Evolutionary conservation across 2,329 filamentous ascomycete genomes (phyloP).

Genomic region (Aspergillus floridensis): DNA sequence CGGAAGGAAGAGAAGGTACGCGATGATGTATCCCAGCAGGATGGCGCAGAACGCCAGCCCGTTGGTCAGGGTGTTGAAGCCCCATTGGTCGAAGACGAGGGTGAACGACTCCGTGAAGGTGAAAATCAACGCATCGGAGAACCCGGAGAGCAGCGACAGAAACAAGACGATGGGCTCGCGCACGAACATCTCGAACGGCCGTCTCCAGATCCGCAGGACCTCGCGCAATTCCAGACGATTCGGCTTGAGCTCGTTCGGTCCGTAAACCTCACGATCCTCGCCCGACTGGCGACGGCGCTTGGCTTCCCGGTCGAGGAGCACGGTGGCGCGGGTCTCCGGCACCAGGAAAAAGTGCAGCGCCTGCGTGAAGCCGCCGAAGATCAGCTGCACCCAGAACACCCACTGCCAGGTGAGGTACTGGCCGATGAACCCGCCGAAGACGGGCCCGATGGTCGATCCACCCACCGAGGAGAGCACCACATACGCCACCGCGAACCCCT

Average conservation of each 20-base stretch:
- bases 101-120: constrained; percentile 64
- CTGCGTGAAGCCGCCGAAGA: constrained; percentile 72
- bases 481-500: constrained; percentile 73
- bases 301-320: constrained; percentile 76
- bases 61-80: constrained; percentile 50
- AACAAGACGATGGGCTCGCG: constrained; percentile 64
- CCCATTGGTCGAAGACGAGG: constrained; percentile 60
- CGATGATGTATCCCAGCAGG: constrained; percentile 58
- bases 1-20: constrained; percentile 57
- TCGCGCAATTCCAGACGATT: constrained; percentile 58
- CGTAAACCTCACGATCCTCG: constrained; percentile 61
- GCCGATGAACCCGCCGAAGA: constrained; percentile 75
- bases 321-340: constrained; percentile 72
- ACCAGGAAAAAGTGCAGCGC: constrained; percentile 65
- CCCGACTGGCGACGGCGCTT: constrained; percentile 67
- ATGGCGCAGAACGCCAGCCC: constrained; percentile 58
- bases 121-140: constrained; percentile 65
- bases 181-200: constrained; percentile 63
- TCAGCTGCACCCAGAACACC: constrained; percentile 83
- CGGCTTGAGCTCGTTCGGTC: constrained; percentile 66
- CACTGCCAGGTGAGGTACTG: constrained; percentile 67
- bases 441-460: constrained; percentile 72
- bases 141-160: constrained; percentile 61
- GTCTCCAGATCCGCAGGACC: constrained; percentile 56
- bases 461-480: constrained; percentile 78